These are phyloP conservation scores for Aspergillus hancockii DNA, from an alignment of 495 filamentous ascomycete species.

Conservation along the genomic window DNA sequence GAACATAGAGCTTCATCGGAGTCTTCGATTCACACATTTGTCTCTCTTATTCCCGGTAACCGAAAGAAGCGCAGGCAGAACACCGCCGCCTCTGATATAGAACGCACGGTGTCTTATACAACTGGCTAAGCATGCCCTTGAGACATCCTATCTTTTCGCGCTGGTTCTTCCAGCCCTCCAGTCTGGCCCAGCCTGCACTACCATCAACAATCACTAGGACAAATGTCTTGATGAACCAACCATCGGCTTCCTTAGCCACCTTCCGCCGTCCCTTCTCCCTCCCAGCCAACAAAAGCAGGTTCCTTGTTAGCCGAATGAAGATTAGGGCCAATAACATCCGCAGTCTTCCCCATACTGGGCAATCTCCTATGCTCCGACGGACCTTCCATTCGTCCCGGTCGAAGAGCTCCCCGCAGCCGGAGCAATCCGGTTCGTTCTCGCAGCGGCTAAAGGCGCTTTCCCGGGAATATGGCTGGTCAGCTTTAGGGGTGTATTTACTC, in stretches of 20 bases:
- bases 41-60: not conserved
- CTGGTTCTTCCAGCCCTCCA: slow-evolving; percentile 27
- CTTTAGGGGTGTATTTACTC: slow-evolving; percentile 83
- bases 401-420: slow-evolving; percentile 14
- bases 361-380: slow-evolving; percentile 20
- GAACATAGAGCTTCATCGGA: not conserved
- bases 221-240: not conserved
- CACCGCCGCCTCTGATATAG: not conserved
- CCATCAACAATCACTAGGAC: slow-evolving; percentile 7
- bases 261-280: slow-evolving; percentile 16
- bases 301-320: slow-evolving; percentile 3
- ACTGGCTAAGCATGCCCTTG: slow-evolving; percentile 18
- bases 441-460: slow-evolving; percentile 78
- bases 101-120: not conserved
- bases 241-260: not conserved
- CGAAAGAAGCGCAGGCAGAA: not conserved
- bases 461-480: slow-evolving; percentile 91
- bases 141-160: slow-evolving; percentile 23
- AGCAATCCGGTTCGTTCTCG: slow-evolving; percentile 57
- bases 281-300: not conserved
- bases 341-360: not conserved
- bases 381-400: slow-evolving; percentile 32
- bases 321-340: not conserved
- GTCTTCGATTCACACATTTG: not conserved
- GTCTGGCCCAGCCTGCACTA: slow-evolving; percentile 12